These are phyloP conservation scores for Hawksworthiomyces lignivorus DNA, from an alignment of 2,329 filamentous ascomycete species.

Conservation along the genomic window DNA sequence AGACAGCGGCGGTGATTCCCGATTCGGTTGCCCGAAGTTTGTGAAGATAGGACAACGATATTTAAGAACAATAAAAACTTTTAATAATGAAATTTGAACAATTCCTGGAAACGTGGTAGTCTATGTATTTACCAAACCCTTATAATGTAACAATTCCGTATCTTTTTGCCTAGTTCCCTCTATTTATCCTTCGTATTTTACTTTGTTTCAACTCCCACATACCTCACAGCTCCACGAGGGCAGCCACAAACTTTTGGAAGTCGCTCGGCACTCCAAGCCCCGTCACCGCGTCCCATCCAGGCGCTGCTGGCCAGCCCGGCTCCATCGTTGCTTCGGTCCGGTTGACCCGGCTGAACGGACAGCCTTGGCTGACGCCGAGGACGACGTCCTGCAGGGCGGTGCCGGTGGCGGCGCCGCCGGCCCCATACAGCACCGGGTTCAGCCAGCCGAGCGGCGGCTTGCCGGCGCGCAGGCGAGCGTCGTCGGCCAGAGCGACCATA, in stretches of 20 bases:
- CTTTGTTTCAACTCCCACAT: no score
- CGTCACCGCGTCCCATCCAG: conserved; percentile 42
- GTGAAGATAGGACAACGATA: no score
- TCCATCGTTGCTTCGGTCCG: conserved; percentile 24
- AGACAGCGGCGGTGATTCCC: no score
- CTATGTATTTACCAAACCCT: no score
- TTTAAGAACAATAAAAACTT: no score
- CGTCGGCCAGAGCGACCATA: conserved; percentile 48
- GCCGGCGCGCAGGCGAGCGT: conserved; percentile 39
- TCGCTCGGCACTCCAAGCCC: conserved; percentile 40
- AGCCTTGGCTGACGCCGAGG: conserved; percentile 32
- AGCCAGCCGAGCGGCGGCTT: conserved; percentile 46
- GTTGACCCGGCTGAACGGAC: conserved; percentile 25
- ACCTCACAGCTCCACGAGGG: neutral
- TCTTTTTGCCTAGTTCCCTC: no score
- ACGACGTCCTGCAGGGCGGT: conserved; percentile 34
- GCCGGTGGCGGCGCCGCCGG: conserved; percentile 25
- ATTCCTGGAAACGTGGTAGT: no score
- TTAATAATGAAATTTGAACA: no score
- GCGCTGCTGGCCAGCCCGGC: conserved; percentile 35
- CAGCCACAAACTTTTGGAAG: conserved; percentile 27
- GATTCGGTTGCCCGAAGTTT: no score
- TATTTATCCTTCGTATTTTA: no score
- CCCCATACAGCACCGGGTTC: conserved; percentile 40
- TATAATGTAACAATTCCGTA: no score